Base-by-base conservation (phyloP, 352 stramenopile species). In the Pythium brassicae region DNA sequence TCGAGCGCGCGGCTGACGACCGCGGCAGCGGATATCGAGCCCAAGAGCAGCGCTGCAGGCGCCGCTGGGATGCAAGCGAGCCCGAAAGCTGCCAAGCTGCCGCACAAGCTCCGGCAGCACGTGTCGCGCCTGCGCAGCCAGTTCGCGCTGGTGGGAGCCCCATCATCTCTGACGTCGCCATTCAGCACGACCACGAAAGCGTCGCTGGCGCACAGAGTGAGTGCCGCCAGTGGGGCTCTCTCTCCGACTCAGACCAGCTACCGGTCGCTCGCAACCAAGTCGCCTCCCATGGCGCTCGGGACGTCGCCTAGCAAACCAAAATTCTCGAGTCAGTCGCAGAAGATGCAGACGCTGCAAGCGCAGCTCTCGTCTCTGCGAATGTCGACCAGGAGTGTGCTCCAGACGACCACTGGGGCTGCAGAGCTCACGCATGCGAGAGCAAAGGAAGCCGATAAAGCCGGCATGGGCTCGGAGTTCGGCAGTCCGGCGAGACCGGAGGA, bases 111-210 rank as follows among this genome's bases (percentile, higher is more conserved):
- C 22, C 72, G 74, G 0, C 63, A 77, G 10, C 74, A 78, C 46
- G 77, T 87, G 42, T 73, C 59, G 37, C 64, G 59, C 0, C 63
- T 87, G 20, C 75, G 77, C 17, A 78, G 50, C n/a, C 77, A 87
- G 29, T 73, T 75, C 25, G 50, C 63, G 2, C 40, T 75, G 19
- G 59, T 62, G 4, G 10, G 20, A 2, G 23, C 42, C 3, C 42
- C 42, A 1, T 47, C 42, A 10, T 47, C 42, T 4, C 42, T 47
- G 43, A 53, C 23, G 19, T 43, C 60, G 17, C 44, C 53, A 17
- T 63, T 67, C 9, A 66, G 34, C 3, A 61, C 20, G 4, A 63
- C 63, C 22, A 50, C 3, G 2, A 35, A 19, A 47, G n/a, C n/a
- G 9, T 19, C 42, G 10, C 6, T 47, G 20, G 42, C 7, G 1